Percentiles rank a stretch among this genome's conserved stretches.
Conservation (phyloP, 2,329 filamentous ascomycete genomes). For the Diaporthe ampelina region DNA sequence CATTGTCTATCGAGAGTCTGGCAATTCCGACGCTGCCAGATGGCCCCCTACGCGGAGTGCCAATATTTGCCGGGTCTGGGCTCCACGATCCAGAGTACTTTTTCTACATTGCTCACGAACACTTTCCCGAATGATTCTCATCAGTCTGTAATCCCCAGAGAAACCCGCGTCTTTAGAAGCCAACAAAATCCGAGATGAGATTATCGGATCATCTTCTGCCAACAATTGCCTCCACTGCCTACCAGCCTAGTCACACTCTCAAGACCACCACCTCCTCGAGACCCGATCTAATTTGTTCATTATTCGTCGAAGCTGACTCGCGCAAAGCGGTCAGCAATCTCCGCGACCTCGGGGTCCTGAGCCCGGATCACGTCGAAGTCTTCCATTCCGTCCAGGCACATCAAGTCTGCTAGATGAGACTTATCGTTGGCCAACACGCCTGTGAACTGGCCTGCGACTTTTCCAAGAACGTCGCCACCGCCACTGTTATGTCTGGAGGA, state of each 20-base stretch:
- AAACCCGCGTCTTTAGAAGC: not conserved
- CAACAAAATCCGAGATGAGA: not conserved
- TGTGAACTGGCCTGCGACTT: slow-evolving; percentile 14
- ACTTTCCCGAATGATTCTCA: not conserved
- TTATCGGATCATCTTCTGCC: not conserved
- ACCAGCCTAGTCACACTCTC: not conserved
- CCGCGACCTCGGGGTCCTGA: not conserved
- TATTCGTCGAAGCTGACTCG: not conserved
- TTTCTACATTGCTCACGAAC: not conserved
- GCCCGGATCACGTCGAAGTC: not conserved
- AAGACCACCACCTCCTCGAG: not conserved
- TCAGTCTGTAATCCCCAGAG: not conserved
- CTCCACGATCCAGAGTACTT: not conserved
- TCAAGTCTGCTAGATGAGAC: not conserved
- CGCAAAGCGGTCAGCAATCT: not conserved
- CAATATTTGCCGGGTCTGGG: not conserved
- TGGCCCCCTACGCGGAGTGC: not conserved
- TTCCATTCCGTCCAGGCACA: not conserved
- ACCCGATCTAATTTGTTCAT: not conserved
- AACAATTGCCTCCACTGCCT: not conserved
- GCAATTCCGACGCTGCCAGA: not conserved
- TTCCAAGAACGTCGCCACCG: not conserved
- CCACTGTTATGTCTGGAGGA: slow-evolving; percentile 14
- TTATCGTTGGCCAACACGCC: not conserved
- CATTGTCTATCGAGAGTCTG: slow-evolving; percentile 1